A percentile compares a stretch with the other conserved stretches of the same genome.
These are phyloP conservation scores for Aspergillus hancockii DNA, from an alignment of 495 filamentous ascomycete species.

Conservation along the genomic window DNA sequence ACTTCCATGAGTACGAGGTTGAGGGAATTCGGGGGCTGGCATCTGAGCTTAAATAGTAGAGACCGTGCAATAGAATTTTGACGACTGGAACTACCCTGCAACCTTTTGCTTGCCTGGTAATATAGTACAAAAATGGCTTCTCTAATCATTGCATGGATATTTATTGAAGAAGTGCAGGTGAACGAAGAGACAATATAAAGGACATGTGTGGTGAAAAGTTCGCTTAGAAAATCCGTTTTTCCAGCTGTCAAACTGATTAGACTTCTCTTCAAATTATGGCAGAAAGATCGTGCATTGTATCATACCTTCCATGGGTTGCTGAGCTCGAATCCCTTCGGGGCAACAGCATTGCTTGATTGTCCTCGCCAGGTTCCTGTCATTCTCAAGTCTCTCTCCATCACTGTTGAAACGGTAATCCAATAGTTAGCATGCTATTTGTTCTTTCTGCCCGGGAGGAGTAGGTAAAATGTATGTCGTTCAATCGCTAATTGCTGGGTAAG, in stretches of 20 bases:
- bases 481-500: conserved; percentile 2
- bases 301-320: conserved; percentile 93
- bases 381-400: conserved; percentile 95
- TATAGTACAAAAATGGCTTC: conserved; percentile 25
- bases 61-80: not conserved
- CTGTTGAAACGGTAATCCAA: conserved; percentile 46
- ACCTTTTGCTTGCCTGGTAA: not conserved
- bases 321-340: conserved; percentile 86
- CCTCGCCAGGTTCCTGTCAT: conserved; percentile 85
- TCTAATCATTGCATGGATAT: conserved; percentile 23
- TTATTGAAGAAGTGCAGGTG: conserved; percentile 20
- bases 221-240: conserved; percentile 44
- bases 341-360: conserved; percentile 76
- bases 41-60: conserved; percentile 44
- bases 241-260: conserved; percentile 32
- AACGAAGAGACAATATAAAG: conserved; percentile 15
- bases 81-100: conserved; percentile 10
- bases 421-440: conserved; percentile 18
- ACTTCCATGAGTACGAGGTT: conserved; percentile 52
- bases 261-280: not conserved
- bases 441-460: not conserved
- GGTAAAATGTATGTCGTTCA: not conserved
- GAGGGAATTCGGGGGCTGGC: conserved; percentile 48
- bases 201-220: conserved; percentile 13
- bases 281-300: not conserved